phyloP scores from a whole-genome alignment of 306 rosid genomes.

The Prinsepia uniflora region DNA sequence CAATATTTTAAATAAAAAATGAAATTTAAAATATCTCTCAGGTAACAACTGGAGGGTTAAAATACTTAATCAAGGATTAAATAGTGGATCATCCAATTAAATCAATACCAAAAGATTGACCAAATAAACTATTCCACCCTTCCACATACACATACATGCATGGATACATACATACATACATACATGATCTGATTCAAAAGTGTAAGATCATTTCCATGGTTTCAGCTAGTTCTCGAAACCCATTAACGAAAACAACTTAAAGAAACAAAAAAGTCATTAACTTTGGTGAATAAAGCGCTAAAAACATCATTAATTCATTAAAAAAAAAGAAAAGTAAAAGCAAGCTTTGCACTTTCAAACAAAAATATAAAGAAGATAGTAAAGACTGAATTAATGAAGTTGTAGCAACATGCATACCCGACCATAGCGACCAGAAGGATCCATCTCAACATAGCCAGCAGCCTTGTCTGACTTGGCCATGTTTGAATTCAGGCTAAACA shows the following conservation, averaged over 20 bases:
- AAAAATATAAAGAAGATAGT: neutral
- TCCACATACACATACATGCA: neutral
- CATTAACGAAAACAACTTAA: neutral
- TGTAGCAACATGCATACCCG: slow-evolving; percentile 47
- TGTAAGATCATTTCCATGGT: slow-evolving; percentile 6
- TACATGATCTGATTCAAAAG: neutral
- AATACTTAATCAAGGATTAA: neutral
- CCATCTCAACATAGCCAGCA: slow-evolving; percentile 59
- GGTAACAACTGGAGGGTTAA: neutral
- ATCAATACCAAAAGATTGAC: neutral
- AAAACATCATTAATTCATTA: neutral
- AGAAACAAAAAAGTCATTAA: neutral
- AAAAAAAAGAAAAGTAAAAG: neutral
- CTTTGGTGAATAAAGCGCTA: neutral
- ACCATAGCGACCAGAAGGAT: slow-evolving; percentile 74
- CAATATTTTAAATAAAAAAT: too few relatives aligned
- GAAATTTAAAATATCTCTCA: neutral
- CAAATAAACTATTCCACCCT: slow-evolving; percentile 6
- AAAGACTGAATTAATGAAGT: neutral
- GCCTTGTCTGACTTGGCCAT: slow-evolving; percentile 7
- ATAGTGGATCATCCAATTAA: neutral
- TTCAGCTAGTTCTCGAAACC: neutral
- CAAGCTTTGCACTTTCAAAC: neutral
- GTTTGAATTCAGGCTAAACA: neutral
- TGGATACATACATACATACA: neutral